These are phyloP conservation scores for Chlorophyllum brunneum DNA, from an alignment of 768 basidiomycete genomes.

Conservation along the genomic window DNA sequence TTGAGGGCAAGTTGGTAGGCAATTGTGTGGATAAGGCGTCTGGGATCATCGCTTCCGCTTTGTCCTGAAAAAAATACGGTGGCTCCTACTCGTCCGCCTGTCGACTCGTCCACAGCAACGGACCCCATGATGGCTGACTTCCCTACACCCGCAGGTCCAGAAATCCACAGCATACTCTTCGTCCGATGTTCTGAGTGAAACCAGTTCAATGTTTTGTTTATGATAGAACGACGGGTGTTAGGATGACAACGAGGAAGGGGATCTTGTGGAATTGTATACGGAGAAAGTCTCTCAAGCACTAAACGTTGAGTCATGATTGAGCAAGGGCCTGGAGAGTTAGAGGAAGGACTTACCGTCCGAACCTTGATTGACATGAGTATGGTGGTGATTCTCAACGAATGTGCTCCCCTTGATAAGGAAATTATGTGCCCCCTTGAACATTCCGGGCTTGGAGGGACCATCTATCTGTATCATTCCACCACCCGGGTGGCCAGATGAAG, in stretches of 20 bases:
- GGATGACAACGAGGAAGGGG: conserved; percentile 1
- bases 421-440: not conserved
- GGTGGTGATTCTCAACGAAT: not conserved
- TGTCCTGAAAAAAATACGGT: not conserved
- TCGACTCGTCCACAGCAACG: not conserved
- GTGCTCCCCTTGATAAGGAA: not conserved
- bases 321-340: not conserved
- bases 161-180: not conserved
- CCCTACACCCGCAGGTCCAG: conserved; percentile 8
- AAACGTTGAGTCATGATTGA: not conserved
- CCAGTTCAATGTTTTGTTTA: not conserved
- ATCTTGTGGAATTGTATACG: not conserved
- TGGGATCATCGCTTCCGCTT: not conserved
- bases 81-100: not conserved
- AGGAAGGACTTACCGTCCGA: not conserved
- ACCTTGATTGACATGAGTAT: not conserved
- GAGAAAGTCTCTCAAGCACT: conserved; percentile 3
- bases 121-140: conserved; percentile 2
- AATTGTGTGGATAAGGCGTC: not conserved
- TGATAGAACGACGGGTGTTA: not conserved
- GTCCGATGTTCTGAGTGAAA: not conserved
- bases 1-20: not conserved
- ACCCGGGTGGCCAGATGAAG: not conserved
- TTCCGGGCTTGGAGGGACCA: not conserved
- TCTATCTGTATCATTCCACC: too few species aligned